Base-by-base conservation (phyloP, 352 stramenopile species). In the Globisporangium orthogonon region DNA sequence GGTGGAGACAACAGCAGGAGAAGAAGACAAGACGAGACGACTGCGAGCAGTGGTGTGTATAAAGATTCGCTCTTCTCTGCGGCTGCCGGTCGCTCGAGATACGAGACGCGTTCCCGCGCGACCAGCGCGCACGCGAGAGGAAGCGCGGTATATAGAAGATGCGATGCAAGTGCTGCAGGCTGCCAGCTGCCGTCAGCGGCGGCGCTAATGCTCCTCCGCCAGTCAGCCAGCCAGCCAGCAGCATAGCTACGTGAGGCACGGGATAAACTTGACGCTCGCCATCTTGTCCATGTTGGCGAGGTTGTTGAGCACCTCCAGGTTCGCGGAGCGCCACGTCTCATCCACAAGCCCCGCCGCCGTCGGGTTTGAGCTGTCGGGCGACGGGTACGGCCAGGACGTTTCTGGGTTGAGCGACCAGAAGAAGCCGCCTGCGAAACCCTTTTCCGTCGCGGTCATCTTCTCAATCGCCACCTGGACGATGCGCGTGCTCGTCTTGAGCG, bases 351-450 rank as follows among this genome's bases (percentile, higher is more conserved):
- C 84, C 15, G 78, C 66, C 28, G 60, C 58, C 13, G 75, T 86
- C 2, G 63, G 30, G 61, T 88, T 87, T 17, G 62, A 63, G 39
- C 72, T 61, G 62, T 92, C 72, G n/a, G 84, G 84, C 30, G 79
- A 71, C 28, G 80, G 78, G 67, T 92, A 90, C 17, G 81, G 64
- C 82, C 83, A 94, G 62, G 66, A 66, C 18, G 78, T 83, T 54
- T 92, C 84, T 9, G 82, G 82, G 73, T 94, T 94, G 7, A 94
- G 60, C 30, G 76, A 80, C 63, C 68, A 86, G 79, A 80, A 94
- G 62, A 94, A 94, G 28, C 84, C 84, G 43, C 84, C 84, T 1
- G 79, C 78, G 3, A 94, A 66, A 3, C 63, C 66, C 51, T 85
- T 73, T 7, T 72, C 67, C 7, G 68, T 74, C 43, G 57, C 60